Percentiles rank a stretch among this genome's conserved stretches.
phyloP scores from a whole-genome alignment of 805 yeast genomes.

The Teunomyces atbi region DNA sequence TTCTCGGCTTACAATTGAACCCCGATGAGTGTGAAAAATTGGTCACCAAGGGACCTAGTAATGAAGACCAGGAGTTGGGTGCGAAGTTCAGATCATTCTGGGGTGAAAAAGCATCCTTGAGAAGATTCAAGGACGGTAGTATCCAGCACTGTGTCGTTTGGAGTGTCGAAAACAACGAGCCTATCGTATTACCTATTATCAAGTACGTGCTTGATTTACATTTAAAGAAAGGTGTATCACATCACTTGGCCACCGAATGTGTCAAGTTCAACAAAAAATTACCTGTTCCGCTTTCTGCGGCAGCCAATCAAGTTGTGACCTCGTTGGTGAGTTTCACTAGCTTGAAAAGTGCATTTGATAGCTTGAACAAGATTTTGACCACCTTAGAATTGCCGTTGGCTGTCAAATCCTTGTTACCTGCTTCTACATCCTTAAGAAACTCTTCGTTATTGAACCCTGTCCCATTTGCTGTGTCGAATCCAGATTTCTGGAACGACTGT shows the following conservation, averaged over 20 bases:
- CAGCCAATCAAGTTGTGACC: constrained; percentile 49
- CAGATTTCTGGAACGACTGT: constrained; percentile 77
- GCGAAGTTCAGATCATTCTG: constrained; percentile 77
- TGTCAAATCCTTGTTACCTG: constrained; percentile 69
- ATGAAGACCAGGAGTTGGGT: constrained; percentile 52
- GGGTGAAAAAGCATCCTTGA: constrained; percentile 81
- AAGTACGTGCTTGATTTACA: constrained; percentile 65
- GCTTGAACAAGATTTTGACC: constrained; percentile 46
- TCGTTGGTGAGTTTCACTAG: constrained; percentile 26
- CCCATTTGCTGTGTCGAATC: constrained; percentile 72
- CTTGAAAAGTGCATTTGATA: constrained; percentile 46
- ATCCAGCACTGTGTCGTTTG: constrained; percentile 91
- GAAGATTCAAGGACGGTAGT: constrained; percentile 91
- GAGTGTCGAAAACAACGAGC: constrained; percentile 55
- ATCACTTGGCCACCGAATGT: constrained; percentile 36
- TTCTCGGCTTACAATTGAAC: constrained; percentile 67
- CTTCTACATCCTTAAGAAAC: constrained; percentile 71
- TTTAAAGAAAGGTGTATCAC: constrained; percentile 45
- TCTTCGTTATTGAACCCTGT: constrained; percentile 78
- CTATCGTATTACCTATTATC: constrained; percentile 64
- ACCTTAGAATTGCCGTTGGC: constrained; percentile 62
- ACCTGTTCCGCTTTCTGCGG: constrained; percentile 61
- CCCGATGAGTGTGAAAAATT: constrained; percentile 73
- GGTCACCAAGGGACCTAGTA: constrained; percentile 83
- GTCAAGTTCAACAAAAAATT: constrained; percentile 48